A percentile compares a stretch with the other conserved stretches of the same genome.
These are phyloP conservation scores for Tuber indicum DNA, from an alignment of 495 filamentous ascomycete species.

Conservation along the genomic window DNA sequence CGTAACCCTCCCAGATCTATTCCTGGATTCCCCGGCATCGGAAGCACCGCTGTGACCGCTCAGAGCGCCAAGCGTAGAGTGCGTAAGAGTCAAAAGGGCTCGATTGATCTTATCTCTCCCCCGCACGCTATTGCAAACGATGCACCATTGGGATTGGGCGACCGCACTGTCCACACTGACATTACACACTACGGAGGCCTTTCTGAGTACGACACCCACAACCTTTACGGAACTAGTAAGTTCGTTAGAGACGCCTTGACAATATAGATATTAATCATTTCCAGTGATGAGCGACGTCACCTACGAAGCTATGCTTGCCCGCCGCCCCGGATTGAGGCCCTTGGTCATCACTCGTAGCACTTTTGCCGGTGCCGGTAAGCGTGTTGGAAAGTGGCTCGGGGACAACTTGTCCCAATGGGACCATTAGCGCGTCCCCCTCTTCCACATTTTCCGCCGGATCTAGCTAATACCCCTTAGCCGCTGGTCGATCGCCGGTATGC, in stretches of 20 bases:
- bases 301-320: conserved; percentile 59
- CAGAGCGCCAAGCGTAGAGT: conserved; percentile 6
- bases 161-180: conserved; percentile 68
- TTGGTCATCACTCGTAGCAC: conserved; percentile 79
- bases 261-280: conserved; percentile 13
- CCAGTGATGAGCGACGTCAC: conserved; percentile 68
- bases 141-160: conserved; percentile 55
- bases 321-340: conserved; percentile 62
- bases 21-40: conserved; percentile 52
- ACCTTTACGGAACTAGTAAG: conserved; percentile 70
- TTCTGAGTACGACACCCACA: conserved; percentile 74
- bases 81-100: conserved; percentile 50
- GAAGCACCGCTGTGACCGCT: not conserved
- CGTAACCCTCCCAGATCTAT: conserved; percentile 56
- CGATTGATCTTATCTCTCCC: conserved; percentile 62
- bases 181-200: conserved; percentile 66
- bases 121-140: conserved; percentile 70
- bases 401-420: conserved; percentile 73
- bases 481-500: conserved; percentile 58
- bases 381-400: conserved; percentile 83
- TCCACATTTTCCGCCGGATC: not conserved
- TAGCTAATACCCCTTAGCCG: conserved; percentile 37
- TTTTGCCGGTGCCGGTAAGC: conserved; percentile 69
- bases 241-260: not conserved
- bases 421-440: conserved; percentile 48